phyloP scores from a whole-genome alignment of 495 filamentous ascomycete genomes.

The Xylaria venustula region DNA sequence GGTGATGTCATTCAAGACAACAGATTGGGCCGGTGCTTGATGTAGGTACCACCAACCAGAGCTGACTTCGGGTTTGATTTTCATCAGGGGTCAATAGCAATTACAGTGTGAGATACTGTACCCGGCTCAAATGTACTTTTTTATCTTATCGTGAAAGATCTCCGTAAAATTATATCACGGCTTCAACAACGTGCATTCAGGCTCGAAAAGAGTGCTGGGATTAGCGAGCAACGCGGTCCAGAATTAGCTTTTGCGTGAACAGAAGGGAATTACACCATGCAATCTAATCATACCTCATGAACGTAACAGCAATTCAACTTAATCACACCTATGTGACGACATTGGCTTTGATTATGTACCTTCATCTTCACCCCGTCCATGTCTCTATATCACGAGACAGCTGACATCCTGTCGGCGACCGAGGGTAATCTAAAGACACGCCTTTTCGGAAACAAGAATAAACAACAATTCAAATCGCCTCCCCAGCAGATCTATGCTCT shows the following conservation, averaged over 20 bases:
- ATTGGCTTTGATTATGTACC: conserved; percentile 7
- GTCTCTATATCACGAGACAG: conserved; percentile 96
- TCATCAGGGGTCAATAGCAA: too few relatives aligned
- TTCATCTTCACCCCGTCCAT: conserved; percentile 42
- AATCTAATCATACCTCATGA: too few relatives aligned
- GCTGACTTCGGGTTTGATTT: too few relatives aligned
- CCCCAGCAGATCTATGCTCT: conserved; percentile 85
- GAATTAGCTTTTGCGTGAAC: too few relatives aligned
- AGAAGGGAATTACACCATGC: not conserved
- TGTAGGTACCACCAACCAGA: too few relatives aligned
- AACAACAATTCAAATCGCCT: conserved; percentile 65
- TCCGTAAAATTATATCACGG: not conserved
- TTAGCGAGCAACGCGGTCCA: too few relatives aligned
- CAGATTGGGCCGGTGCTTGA: too few relatives aligned
- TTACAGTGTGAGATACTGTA: too few relatives aligned
- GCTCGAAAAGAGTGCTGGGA: too few relatives aligned
- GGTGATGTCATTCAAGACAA: too few relatives aligned
- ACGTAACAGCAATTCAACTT: too few relatives aligned
- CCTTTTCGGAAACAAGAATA: conserved; percentile 67
- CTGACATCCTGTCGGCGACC: conserved; percentile 64
- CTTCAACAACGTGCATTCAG: not conserved
- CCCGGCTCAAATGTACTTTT: not conserved
- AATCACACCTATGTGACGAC: not conserved
- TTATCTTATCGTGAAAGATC: conserved; percentile 3
- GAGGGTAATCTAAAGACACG: conserved; percentile 78